A percentile compares a stretch with the other conserved stretches of the same genome.
These are phyloP conservation scores for Curvularia verruculosa DNA, from an alignment of 2,329 filamentous ascomycete genomes.

Conservation along the genomic window DNA sequence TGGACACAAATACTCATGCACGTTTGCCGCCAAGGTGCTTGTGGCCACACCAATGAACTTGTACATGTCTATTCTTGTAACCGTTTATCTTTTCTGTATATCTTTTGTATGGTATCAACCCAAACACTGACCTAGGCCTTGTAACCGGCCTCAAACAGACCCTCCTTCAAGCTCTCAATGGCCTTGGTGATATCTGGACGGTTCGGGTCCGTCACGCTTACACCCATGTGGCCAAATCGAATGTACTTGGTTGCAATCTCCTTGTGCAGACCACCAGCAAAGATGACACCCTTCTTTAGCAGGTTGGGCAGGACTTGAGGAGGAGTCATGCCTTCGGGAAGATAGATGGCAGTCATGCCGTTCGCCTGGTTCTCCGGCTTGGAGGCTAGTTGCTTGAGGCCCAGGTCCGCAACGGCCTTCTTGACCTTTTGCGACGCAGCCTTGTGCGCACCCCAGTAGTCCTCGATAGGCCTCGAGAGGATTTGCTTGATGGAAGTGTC, in stretches of 20 bases:
- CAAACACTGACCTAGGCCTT: conserved; percentile 39
- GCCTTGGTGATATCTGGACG: conserved; percentile 85
- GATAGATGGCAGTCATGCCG: conserved; percentile 96
- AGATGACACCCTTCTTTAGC: conserved; percentile 85
- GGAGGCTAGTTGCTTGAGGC: conserved; percentile 82
- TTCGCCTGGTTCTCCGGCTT: conserved; percentile 92
- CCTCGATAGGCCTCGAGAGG: conserved; percentile 75
- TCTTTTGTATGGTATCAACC: neutral
- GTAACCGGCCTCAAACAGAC: conserved; percentile 75
- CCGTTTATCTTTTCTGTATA: neutral
- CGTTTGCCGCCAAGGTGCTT: conserved; percentile 8
- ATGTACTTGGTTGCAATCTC: conserved; percentile 94
- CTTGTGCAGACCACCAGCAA: conserved; percentile 95
- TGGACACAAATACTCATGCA: conserved; percentile 12
- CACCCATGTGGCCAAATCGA: conserved; percentile 96
- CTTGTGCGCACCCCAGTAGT: conserved; percentile 83
- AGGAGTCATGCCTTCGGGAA: conserved; percentile 81
- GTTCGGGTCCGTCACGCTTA: conserved; percentile 82
- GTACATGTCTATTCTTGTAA: conserved; percentile 12
- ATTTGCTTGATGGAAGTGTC: conserved; percentile 90
- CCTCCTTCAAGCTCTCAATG: conserved; percentile 75
- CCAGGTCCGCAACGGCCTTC: conserved; percentile 77
- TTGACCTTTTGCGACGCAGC: conserved; percentile 85
- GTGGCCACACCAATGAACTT: neutral
- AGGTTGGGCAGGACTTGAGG: conserved; percentile 85